These are phyloP conservation scores for Cinchona pubescens DNA, from an alignment of 257 asterid species.

Conservation along the genomic window DNA sequence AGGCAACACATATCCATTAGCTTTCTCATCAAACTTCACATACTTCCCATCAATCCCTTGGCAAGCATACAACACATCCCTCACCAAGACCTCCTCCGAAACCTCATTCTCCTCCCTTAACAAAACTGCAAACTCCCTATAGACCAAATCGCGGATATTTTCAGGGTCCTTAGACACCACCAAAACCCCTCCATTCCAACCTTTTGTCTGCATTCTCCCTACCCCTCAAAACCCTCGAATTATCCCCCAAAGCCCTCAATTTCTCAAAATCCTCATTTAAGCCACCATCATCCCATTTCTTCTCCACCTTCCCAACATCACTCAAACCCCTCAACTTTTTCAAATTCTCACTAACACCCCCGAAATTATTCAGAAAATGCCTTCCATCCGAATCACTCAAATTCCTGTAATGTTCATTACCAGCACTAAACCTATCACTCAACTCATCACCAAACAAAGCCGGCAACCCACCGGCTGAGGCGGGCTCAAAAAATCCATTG, in stretches of 20 bases:
- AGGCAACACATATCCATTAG: conserved; percentile 65
- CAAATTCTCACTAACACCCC: conserved; percentile 25
- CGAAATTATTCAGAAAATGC: conserved; percentile 9
- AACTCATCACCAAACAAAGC: conserved; percentile 40
- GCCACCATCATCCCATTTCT: conserved; percentile 28
- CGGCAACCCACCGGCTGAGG: conserved; percentile 70
- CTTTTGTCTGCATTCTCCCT: conserved; percentile 50
- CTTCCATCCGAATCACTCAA: conserved; percentile 13
- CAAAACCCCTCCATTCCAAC: conserved; percentile 71
- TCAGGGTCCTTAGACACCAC: conserved; percentile 76
- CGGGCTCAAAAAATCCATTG: conserved; percentile 56
- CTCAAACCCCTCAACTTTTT: conserved; percentile 32
- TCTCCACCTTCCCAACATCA: conserved; percentile 36
- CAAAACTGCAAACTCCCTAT: conserved; percentile 61
- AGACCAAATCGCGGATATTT: conserved; percentile 83
- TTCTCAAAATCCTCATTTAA: conserved; percentile 39
- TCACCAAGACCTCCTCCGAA: conserved; percentile 75
- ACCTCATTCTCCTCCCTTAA: conserved; percentile 86
- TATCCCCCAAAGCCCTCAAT: conserved; percentile 42
- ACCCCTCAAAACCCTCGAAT: conserved; percentile 35
- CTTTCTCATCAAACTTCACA: conserved; percentile 61
- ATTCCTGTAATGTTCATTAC: conserved; percentile 10
- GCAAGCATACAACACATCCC: conserved; percentile 91
- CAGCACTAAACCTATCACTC: conserved; percentile 20
- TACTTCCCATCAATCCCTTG: conserved; percentile 93